A percentile compares a stretch with the other conserved stretches of the same genome.
Evolutionary conservation across 495 filamentous ascomycete genomes (phyloP).

Genomic region (Lepraria neglecta): DNA sequence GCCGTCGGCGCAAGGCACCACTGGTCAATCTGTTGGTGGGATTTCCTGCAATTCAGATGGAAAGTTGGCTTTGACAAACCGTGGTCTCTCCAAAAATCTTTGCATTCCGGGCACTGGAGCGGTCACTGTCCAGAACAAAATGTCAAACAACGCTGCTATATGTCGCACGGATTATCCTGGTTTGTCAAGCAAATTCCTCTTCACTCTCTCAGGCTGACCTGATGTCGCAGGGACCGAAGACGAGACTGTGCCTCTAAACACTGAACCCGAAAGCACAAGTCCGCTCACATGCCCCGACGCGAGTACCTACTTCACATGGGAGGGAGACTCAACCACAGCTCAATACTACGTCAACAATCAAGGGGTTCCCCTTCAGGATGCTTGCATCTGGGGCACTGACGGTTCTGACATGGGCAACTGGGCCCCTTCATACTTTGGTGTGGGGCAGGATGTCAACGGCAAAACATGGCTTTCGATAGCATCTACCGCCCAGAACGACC

Average conservation of each 20-base stretch:
- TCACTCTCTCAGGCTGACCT: constrained; percentile 18
- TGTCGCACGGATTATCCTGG: constrained; percentile 98
- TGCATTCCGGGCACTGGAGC: constrained; percentile 68
- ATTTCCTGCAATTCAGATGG: constrained; percentile 69
- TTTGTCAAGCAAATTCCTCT: constrained; percentile 29
- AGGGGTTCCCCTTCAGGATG: constrained; percentile 59
- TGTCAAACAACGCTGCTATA: constrained; percentile 58
- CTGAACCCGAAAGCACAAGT: constrained; percentile 47
- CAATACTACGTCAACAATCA: constrained; percentile 96
- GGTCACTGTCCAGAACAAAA: constrained; percentile 66
- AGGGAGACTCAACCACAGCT: constrained; percentile 68
- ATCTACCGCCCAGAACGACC: constrained; percentile 56
- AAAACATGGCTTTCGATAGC: constrained; percentile 78
- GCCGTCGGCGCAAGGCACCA: constrained; percentile 71
- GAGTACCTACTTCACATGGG: constrained; percentile 65
- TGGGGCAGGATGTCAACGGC: constrained; percentile 57
- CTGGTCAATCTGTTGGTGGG: constrained; percentile 84
- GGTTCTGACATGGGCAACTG: constrained; percentile 67
- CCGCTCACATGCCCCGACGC: constrained; percentile 69
- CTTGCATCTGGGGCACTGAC: constrained; percentile 73
- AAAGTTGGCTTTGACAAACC: constrained; percentile 72
- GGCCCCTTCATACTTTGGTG: constrained; percentile 83
- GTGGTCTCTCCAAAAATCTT: constrained; percentile 55
- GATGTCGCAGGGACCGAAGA: constrained; percentile 54
- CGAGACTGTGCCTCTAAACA: constrained; percentile 71